Conservation (phyloP, 2,329 filamentous ascomycete species). For the Bipolaris cookei region DNA sequence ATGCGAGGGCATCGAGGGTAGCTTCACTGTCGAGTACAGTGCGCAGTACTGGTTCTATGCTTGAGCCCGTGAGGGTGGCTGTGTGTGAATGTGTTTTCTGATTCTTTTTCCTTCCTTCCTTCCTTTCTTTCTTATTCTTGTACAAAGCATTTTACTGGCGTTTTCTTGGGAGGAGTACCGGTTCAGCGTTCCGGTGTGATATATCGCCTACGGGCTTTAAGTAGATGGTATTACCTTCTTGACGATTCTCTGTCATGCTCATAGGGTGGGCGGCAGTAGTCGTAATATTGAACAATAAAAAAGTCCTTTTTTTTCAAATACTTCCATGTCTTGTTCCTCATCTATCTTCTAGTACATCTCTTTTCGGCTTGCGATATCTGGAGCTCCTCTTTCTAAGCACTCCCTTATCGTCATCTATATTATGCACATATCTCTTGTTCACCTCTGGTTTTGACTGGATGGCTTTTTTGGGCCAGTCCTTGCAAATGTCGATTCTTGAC, state of each 20-base stretch:
- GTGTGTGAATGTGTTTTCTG: background rate
- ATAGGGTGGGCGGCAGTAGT: conserved; percentile 22
- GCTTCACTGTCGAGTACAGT: conserved; percentile 79
- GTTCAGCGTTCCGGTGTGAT: conserved; percentile 19
- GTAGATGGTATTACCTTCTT: conserved; percentile 32
- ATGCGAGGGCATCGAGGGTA: conserved; percentile 68
- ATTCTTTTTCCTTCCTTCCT: conserved; percentile 2
- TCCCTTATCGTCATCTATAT: conserved; percentile 15
- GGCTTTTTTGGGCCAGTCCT: conserved; percentile 86
- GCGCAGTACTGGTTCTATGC: conserved; percentile 75
- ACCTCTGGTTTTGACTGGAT: conserved; percentile 18
- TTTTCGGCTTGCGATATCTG: conserved; percentile 36
- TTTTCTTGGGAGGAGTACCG: conserved; percentile 22
- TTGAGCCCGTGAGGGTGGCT: conserved; percentile 8
- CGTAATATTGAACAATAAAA: conserved; percentile 29
- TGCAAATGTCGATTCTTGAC: conserved; percentile 84
- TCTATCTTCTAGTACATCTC: conserved; percentile 27
- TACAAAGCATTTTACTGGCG: conserved; percentile 46
- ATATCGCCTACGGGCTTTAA: conserved; percentile 17
- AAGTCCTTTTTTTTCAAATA: background rate
- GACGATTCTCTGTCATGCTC: conserved; percentile 26
- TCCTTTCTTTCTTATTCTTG: conserved; percentile 12
- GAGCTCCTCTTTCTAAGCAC: conserved; percentile 36
- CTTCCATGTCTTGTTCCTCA: conserved; percentile 6
- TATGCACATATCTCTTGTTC: conserved; percentile 19